A percentile compares a stretch with the other conserved stretches of the same genome.
These are phyloP conservation scores for cucumber (Cucumis sativus) DNA, from an alignment of 306 rosid genomes.

Conservation along the genomic window DNA sequence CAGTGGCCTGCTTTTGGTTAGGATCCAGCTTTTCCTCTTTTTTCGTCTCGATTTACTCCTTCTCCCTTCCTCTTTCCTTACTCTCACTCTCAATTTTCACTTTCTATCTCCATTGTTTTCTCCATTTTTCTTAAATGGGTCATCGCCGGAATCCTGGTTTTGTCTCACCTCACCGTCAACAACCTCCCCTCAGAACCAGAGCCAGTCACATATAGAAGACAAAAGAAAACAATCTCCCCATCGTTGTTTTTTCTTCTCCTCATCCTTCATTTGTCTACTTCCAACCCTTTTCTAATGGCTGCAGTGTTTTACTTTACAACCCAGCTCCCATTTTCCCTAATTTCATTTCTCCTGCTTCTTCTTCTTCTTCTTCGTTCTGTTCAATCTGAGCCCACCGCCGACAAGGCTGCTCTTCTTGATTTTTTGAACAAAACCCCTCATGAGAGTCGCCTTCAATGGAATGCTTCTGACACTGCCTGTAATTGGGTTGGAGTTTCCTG, in stretches of 20 bases:
- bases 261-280: conserved; percentile 2
- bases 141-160: conserved; percentile 20
- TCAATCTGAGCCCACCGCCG: conserved; percentile 61
- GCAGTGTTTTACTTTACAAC: conserved; percentile 3
- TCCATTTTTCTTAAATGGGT: conserved; percentile 23
- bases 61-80: neutral
- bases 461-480: conserved; percentile 65
- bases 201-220: neutral
- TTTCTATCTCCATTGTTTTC: neutral
- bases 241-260: neutral
- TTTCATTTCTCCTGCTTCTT: conserved; percentile 2
- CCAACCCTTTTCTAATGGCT: conserved; percentile 22
- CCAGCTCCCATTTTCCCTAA: neutral
- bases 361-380: conserved; percentile 20
- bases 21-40: neutral
- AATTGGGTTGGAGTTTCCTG: conserved; percentile 73
- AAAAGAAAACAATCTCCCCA: neutral
- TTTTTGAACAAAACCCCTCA: conserved; percentile 51
- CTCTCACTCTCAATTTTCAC: conserved; percentile 2
- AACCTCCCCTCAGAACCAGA: conserved; percentile 2
- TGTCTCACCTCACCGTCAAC: conserved; percentile 9
- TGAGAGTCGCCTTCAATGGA: conserved; percentile 66
- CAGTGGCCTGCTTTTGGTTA: neutral
- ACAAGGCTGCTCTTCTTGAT: conserved; percentile 79
- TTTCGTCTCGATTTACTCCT: neutral